These are phyloP conservation scores for Larix kaempferi DNA, from an alignment of 75 land plant species.

Conservation along the genomic window DNA sequence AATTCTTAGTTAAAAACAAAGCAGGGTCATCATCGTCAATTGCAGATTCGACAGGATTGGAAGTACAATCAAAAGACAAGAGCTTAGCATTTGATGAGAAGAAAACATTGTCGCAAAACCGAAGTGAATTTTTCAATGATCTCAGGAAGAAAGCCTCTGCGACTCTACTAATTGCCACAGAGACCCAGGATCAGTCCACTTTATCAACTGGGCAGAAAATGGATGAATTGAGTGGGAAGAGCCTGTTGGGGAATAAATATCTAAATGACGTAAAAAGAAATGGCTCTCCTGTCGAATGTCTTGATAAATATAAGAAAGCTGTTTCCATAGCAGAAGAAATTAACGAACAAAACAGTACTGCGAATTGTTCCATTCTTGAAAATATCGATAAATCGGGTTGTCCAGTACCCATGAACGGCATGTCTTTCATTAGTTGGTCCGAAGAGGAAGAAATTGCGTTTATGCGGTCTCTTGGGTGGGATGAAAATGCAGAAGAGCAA, in stretches of 20 bases:
- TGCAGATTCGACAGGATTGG: conserved; percentile 9
- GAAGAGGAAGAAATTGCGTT: conserved; percentile 72
- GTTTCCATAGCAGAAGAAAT: conserved; percentile 4
- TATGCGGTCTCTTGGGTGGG: conserved; percentile 85
- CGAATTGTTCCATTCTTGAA: neutral
- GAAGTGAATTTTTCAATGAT: conserved; percentile 58
- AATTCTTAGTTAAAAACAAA: conserved; percentile 9
- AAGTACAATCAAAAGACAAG: conserved; percentile 13
- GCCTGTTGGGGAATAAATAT: neutral
- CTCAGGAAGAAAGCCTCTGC: conserved; percentile 52
- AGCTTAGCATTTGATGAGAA: conserved; percentile 14
- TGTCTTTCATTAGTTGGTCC: conserved; percentile 7
- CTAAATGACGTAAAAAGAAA: neutral
- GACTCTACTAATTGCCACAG: conserved; percentile 11
- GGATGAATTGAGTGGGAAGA: conserved; percentile 9
- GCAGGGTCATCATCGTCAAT: conserved; percentile 4
- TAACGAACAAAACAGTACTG: conserved; percentile 3
- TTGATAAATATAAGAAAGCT: conserved; percentile 1
- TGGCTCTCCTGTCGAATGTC: neutral
- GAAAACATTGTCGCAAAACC: conserved; percentile 35
- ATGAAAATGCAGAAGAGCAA: conserved; percentile 40
- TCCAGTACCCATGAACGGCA: neutral
- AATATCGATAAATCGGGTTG: neutral
- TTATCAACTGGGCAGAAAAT: neutral
- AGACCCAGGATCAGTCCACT: neutral